Conservation (phyloP, 768 basidiomycete genomes). For the Terana coerulea region DNA sequence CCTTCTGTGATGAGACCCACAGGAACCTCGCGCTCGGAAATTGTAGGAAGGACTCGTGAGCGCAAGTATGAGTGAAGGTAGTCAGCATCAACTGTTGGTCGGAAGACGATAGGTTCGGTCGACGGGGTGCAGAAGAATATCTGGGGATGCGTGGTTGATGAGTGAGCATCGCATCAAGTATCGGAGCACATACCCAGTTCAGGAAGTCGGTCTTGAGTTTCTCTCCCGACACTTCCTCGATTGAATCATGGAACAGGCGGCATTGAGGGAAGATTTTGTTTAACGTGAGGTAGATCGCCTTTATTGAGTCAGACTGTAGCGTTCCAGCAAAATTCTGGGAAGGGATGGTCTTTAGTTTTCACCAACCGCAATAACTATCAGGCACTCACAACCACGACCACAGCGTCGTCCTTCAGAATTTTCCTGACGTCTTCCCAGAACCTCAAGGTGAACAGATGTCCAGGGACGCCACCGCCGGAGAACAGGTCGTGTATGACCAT, state of each 20-base stretch:
- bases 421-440: conserved; percentile 75
- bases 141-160: conserved; percentile 33
- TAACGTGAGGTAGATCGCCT: conserved; percentile 68
- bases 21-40: conserved; percentile 29
- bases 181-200: conserved; percentile 63
- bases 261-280: conserved; percentile 71
- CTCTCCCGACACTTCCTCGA: conserved; percentile 42
- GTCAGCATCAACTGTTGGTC: conserved; percentile 48
- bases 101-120: conserved; percentile 51
- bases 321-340: conserved; percentile 82
- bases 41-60: conserved; percentile 47
- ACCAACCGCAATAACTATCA: not conserved
- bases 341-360: not conserved
- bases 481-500: conserved; percentile 90
- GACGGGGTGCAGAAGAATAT: conserved; percentile 80
- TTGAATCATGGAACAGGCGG: conserved; percentile 76
- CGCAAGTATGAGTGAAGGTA: conserved; percentile 70
- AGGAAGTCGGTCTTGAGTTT: conserved; percentile 50
- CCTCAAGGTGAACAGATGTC: conserved; percentile 77
- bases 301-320: conserved; percentile 55
- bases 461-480: conserved; percentile 88
- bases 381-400: conserved; percentile 72
- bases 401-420: conserved; percentile 63
- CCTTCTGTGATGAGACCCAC: conserved; percentile 15
- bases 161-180: not conserved